Conservation (phyloP, 2,329 filamentous ascomycete species). For the Ceratocystis lukuohia region DNA sequence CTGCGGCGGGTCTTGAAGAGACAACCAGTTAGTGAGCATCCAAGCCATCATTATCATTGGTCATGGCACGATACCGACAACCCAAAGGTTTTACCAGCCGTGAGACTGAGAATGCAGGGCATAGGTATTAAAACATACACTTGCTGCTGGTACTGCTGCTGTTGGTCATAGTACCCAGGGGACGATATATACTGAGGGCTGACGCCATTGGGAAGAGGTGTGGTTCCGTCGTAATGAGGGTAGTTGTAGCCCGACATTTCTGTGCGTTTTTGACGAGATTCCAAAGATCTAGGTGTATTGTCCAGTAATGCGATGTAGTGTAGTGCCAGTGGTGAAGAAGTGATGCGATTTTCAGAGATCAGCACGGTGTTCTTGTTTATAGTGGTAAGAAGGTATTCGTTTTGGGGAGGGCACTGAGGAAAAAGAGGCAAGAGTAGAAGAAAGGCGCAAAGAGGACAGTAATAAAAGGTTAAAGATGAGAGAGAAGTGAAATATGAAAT, state of each 20-base stretch:
- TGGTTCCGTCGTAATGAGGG: conserved; percentile 2
- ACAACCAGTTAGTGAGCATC: not conserved
- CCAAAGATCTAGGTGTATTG: too few species aligned
- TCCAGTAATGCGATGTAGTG: too few species aligned
- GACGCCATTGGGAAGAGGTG: not conserved
- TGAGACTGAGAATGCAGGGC: not conserved
- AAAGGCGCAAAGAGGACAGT: too few species aligned
- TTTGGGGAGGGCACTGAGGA: too few species aligned
- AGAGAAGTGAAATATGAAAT: not conserved
- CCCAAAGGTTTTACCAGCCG: not conserved
- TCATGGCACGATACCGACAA: not conserved
- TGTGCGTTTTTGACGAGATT: too few species aligned
- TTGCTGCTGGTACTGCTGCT: conserved; percentile 3
- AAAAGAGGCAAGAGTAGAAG: too few species aligned
- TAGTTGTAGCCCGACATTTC: conserved; percentile 8
- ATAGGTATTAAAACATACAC: not conserved
- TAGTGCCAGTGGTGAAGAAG: too few species aligned
- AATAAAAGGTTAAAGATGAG: too few species aligned
- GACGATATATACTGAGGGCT: conserved; percentile 1
- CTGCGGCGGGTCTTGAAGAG: not conserved
- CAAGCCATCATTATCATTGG: not conserved
- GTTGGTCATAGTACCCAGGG: conserved; percentile 6
- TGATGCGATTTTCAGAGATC: not conserved
- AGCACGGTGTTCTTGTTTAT: too few species aligned
- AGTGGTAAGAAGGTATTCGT: too few species aligned